Evolutionary conservation across 768 basidiomycete species (phyloP).

Genomic region (Coprinellus micaceus): DNA sequence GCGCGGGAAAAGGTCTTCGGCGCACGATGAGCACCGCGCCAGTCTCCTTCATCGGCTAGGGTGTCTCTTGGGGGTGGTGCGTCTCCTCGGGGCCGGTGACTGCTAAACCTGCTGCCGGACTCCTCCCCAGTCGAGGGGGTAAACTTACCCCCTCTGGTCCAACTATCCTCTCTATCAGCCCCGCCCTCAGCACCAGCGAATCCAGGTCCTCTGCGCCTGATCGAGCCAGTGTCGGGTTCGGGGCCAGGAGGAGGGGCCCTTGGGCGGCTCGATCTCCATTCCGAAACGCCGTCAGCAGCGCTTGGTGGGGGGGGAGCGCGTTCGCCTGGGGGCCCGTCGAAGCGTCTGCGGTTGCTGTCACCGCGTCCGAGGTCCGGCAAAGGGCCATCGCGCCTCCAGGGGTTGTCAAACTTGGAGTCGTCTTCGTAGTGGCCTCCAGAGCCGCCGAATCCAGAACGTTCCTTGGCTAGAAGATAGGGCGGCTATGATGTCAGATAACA

Average conservation of each 20-base stretch:
- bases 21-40: constrained; percentile 57
- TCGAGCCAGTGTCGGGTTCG: constrained; percentile 46
- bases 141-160: constrained; percentile 75
- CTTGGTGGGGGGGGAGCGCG: constrained; percentile 41
- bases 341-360: constrained; percentile 62
- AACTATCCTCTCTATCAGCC: constrained; percentile 78
- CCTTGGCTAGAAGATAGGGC: constrained; percentile 57
- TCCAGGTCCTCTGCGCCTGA: constrained; percentile 57
- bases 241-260: constrained; percentile 31
- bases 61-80: constrained; percentile 49
- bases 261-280: constrained; percentile 66
- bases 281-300: constrained; percentile 56
- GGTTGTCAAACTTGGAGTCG: constrained; percentile 75
- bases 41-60: constrained; percentile 59
- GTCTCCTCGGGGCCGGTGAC: constrained; percentile 48
- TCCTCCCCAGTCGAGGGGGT: constrained; percentile 48
- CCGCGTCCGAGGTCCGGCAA: constrained; percentile 66
- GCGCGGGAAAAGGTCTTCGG: constrained; percentile 33
- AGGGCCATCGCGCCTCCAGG: constrained; percentile 87
- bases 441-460: constrained; percentile 55
- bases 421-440: constrained; percentile 48
- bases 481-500: constrained; percentile 4
- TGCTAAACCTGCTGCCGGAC: constrained; percentile 42
- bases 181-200: constrained; percentile 47
- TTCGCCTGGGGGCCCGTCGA: constrained; percentile 51